A percentile compares a stretch with the other conserved stretches of the same genome.
phyloP scores from a whole-genome alignment of 192 early-diverging fungal species.

The Coemansia sp. region DNA sequence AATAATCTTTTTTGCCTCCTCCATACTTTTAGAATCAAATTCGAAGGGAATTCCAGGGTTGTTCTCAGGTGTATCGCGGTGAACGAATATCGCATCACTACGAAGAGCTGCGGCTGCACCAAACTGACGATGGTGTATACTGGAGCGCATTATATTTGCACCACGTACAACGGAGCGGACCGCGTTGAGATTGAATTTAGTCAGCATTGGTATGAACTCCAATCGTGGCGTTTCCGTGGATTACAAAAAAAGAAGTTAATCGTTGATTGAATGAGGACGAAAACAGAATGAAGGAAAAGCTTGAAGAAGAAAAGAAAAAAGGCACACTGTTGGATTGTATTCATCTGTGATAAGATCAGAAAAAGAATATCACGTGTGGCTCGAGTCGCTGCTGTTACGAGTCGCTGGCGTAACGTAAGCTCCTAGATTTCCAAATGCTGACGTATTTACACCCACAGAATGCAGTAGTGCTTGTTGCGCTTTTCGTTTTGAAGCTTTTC shows the following conservation, averaged over 20 bases:
- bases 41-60: constrained; percentile 83
- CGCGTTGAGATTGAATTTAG: constrained; percentile 32
- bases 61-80: constrained; percentile 80
- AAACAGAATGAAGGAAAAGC: neutral
- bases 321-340: neutral
- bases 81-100: constrained; percentile 56
- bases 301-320: neutral
- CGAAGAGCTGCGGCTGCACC: constrained; percentile 19
- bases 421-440: neutral
- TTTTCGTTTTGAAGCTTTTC: no score
- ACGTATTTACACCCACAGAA: neutral
- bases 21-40: constrained; percentile 76
- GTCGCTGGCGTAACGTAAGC: neutral
- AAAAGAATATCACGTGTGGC: neutral
- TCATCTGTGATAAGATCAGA: neutral
- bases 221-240: neutral
- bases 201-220: constrained; percentile 22
- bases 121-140: constrained; percentile 18
- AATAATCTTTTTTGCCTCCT: constrained; percentile 82
- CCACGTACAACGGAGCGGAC: neutral
- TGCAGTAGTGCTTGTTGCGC: no score
- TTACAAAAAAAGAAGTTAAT: neutral
- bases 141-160: neutral
- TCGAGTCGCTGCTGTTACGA: neutral
- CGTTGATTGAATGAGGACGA: neutral